These are phyloP conservation scores for Vitis labrusca DNA, from an alignment of 164 flowering plant genomes.

Conservation along the genomic window DNA sequence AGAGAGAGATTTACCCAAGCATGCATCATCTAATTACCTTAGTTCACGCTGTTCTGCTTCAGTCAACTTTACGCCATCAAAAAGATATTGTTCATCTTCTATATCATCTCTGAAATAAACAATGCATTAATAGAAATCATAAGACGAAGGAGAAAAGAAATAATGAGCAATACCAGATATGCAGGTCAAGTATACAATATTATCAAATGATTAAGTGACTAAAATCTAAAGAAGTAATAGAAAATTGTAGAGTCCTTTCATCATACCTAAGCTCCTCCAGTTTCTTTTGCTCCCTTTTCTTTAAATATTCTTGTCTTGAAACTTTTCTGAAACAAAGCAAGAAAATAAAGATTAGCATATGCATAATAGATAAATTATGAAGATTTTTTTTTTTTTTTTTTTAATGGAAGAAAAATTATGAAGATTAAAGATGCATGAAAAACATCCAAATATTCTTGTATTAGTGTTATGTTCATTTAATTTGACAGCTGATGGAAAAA, in stretches of 20 bases:
- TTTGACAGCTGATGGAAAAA: not conserved
- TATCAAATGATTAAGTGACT: not conserved
- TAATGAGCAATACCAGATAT: not conserved
- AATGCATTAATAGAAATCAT: not conserved
- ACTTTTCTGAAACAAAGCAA: conserved; percentile 57
- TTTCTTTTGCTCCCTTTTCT: conserved; percentile 97
- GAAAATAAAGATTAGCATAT: not conserved
- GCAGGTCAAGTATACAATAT: not conserved
- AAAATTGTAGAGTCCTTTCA: not conserved
- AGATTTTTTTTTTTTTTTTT: no score
- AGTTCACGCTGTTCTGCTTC: conserved; percentile 73
- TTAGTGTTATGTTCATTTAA: no score
- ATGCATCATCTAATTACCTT: conserved; percentile 44
- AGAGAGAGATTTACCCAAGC: not conserved
- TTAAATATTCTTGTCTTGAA: conserved; percentile 89
- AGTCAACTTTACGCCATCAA: conserved; percentile 75
- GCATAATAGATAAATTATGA: no score
- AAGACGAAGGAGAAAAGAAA: not conserved
- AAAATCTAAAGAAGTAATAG: not conserved
- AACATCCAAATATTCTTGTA: no score
- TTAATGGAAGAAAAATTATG: no score
- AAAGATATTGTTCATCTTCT: conserved; percentile 89
- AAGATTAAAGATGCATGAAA: no score
- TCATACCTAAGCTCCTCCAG: conserved; percentile 80
- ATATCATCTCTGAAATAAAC: conserved; percentile 76